phyloP scores from a whole-genome alignment of 306 rosid species.

The Crataegus laevigata region DNA sequence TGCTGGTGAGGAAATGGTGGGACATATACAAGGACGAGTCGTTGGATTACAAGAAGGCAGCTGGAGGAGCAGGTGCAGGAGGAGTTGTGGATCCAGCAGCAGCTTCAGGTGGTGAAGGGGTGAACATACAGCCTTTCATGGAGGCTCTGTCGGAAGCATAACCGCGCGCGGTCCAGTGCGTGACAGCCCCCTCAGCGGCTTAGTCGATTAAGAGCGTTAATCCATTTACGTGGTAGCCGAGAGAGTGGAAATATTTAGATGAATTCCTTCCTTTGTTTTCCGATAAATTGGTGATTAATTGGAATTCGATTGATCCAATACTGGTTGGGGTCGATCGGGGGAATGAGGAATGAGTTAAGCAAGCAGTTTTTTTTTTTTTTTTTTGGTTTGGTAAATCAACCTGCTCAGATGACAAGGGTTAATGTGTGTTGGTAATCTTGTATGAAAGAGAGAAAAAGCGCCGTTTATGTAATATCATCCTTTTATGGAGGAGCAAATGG shows the following conservation, averaged over 20 bases:
- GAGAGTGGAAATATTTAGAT: background rate
- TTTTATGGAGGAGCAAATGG: background rate
- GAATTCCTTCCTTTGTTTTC: background rate
- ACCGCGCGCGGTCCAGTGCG: slow-evolving; percentile 35
- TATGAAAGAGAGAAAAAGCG: background rate
- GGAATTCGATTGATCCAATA: too few species aligned
- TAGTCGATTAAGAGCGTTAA: background rate
- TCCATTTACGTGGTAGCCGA: background rate
- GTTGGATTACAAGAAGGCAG: slow-evolving; percentile 32
- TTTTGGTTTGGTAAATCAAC: background rate
- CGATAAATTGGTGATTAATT: background rate
- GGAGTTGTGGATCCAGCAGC: background rate
- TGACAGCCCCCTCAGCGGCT: slow-evolving; percentile 74
- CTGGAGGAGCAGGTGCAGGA: background rate
- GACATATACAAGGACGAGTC: slow-evolving; percentile 50
- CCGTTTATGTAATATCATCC: background rate
- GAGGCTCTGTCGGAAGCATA: slow-evolving; percentile 44
- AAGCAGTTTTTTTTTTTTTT: background rate
- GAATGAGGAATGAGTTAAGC: background rate
- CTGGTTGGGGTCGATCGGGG: background rate
- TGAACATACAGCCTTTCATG: slow-evolving; percentile 34
- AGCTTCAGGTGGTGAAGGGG: background rate
- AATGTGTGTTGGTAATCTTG: background rate
- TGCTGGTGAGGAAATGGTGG: slow-evolving; percentile 75
- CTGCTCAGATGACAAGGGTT: background rate